A percentile compares a stretch with the other conserved stretches of the same genome.
Evolutionary conservation across 371 early-diverging fungal genomes (phyloP).

Genomic region (Batrachochytrium dendrobatidis): DNA sequence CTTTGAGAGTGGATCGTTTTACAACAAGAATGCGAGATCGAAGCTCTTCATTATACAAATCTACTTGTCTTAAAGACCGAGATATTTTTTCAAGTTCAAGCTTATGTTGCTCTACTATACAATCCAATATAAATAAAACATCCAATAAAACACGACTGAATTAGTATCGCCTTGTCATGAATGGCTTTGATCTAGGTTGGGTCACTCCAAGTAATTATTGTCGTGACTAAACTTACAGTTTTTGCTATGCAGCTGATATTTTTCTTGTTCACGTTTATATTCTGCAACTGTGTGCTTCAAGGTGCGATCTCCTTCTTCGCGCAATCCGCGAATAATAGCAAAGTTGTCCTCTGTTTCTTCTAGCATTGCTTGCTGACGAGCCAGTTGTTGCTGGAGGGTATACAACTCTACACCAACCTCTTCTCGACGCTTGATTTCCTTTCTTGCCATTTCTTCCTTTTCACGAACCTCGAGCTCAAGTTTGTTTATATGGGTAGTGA

Average conservation of each 20-base stretch:
- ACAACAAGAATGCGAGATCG: conserved; percentile 40
- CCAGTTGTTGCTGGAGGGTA: conserved; percentile 46
- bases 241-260: conserved; percentile 17
- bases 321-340: conserved; percentile 28
- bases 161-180: not conserved
- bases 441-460: conserved; percentile 39
- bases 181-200: not conserved
- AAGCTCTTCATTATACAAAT: conserved; percentile 48
- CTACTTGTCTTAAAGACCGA: conserved; percentile 42
- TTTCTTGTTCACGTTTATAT: conserved; percentile 36
- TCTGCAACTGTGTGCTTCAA: conserved; percentile 23
- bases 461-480: conserved; percentile 39
- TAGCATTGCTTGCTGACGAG: conserved; percentile 36
- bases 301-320: conserved; percentile 39
- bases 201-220: not conserved
- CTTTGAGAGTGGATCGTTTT: conserved; percentile 46
- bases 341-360: conserved; percentile 39
- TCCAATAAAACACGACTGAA: not conserved
- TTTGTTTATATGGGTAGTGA: conserved; percentile 28
- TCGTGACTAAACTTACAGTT: conserved; percentile 27
- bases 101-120: conserved; percentile 42
- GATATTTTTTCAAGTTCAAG: conserved; percentile 43
- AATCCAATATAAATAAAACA: not conserved
- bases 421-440: conserved; percentile 34
- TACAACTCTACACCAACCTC: conserved; percentile 50